Evolutionary conservation across 2,329 filamentous ascomycete species (phyloP), one percentile per base, ranked within the genome.

Genomic region (Colletotrichum simmondsii): DNA sequence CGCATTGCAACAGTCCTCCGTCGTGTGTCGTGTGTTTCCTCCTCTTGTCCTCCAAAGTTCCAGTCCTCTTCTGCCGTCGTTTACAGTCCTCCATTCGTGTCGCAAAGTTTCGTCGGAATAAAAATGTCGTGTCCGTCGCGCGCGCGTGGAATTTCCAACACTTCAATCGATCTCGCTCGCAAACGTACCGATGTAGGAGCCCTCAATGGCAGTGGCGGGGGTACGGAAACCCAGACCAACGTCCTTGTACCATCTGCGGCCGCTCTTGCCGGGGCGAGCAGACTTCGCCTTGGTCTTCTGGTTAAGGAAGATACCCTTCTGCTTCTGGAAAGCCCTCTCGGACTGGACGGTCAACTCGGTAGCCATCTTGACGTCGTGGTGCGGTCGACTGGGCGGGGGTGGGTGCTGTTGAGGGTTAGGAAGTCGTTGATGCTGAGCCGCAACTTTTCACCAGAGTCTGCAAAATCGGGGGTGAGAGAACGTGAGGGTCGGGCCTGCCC

Each of bases 291-390:
- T 95, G 87, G 90, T 89, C 93, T 99, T 99, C 85, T 93, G 91
- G 93, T 98, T 98, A 84, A 94, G 92, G 94, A 98, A 99, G 92
- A 99, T 98, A 89, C 99, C 97, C 87, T 97, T 97, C 92, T 99
- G 96, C 93, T 99, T 99, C 90, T 98, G 97, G 94, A 94, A 99
- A 92, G 97, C 97, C 91, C 97, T 96, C 93, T 99, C 97, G 87
- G 95, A 97, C 93, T 99, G 97, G 88, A 99, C 97, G 87, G 95
- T 97, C 90, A 98, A 92, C 91, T 98, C 95, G 92, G 95, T 98
- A 86, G 95, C 95, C 95, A 97, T 98, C 87, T 85, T 92, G 76
- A 74, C 75, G 68, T 75, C 57, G 74, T 75, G 74, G 61, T 75
- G 73, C 72, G 72, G 71, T 74, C 71, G 73, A 71, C 71, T 65